Percentiles rank a stretch among this genome's conserved stretches.
Evolutionary conservation across 1,284 basidiomycete species (phyloP).

Genomic region (Trametes versicolor): DNA sequence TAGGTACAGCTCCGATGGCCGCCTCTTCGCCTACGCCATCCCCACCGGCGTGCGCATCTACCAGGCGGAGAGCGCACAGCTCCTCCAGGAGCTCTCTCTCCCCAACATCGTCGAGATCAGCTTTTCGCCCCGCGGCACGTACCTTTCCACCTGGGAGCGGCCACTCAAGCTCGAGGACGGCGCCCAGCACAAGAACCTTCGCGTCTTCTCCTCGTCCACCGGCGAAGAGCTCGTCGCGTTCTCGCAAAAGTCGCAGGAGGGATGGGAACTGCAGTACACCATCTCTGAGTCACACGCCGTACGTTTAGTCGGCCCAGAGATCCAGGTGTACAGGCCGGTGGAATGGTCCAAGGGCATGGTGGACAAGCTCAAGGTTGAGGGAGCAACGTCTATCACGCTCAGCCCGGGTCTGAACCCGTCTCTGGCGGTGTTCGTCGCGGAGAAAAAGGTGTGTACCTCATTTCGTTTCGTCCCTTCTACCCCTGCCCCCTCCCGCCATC

Average conservation of each 20-base stretch:
- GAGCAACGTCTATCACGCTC: conserved; percentile 77
- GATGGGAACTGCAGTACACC: conserved; percentile 93
- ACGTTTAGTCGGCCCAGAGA: conserved; percentile 84
- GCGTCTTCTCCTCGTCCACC: conserved; percentile 84
- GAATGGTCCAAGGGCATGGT: conserved; percentile 84
- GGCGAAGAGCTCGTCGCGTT: conserved; percentile 86
- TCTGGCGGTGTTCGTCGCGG: conserved; percentile 90
- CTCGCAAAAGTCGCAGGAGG: conserved; percentile 85
- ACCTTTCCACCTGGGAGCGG: conserved; percentile 95
- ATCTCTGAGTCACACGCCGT: conserved; percentile 91
- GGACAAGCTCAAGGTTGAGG: conserved; percentile 86
- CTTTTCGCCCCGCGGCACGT: conserved; percentile 94
- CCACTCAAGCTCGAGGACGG: conserved; percentile 86
- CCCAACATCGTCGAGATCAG: conserved; percentile 84
- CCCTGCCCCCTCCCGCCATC: background rate
- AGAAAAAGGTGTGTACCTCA: conserved; percentile 80
- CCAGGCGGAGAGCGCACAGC: conserved; percentile 77
- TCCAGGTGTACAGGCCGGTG: conserved; percentile 88
- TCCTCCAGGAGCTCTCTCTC: conserved; percentile 75
- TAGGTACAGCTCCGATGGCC: conserved; percentile 89
- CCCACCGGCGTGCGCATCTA: conserved; percentile 82
- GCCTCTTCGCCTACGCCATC: conserved; percentile 87
- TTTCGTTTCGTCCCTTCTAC: background rate
- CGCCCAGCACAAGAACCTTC: conserved; percentile 87
- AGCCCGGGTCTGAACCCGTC: conserved; percentile 88